Conservation (phyloP, 805 yeast genomes). For the Teunomyces barrocoloradensis region DNA sequence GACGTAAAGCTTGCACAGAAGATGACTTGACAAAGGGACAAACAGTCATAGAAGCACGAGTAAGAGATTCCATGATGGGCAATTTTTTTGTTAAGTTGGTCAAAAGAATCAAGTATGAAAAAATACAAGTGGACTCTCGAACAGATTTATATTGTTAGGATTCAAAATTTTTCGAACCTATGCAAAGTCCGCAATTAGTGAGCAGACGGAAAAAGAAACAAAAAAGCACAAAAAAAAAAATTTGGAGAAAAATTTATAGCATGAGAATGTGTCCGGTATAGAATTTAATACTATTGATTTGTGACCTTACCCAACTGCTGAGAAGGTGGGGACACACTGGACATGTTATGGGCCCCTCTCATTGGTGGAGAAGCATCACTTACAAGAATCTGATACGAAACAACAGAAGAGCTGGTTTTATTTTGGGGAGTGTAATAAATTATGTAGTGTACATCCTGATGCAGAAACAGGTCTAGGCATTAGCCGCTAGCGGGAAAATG, state of each 20-base stretch:
- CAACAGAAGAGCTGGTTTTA: no score
- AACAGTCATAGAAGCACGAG: slow-evolving; percentile 70
- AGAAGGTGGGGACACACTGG: not conserved
- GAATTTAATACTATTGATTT: not conserved
- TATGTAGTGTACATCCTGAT: not conserved
- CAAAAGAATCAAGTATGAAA: not conserved
- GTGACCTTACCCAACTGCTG: not conserved
- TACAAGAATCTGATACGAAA: no score
- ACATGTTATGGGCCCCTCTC: no score
- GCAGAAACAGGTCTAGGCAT: not conserved
- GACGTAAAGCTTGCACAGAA: slow-evolving; percentile 58
- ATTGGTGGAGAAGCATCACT: no score
- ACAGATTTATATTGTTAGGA: not conserved
- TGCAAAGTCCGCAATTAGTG: slow-evolving; percentile 3
- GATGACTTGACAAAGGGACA: slow-evolving; percentile 81
- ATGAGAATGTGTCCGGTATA: not conserved
- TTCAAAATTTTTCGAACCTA: slow-evolving; percentile 1
- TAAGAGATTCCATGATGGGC: slow-evolving; percentile 68
- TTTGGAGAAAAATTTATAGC: not conserved
- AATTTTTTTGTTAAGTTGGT: not conserved
- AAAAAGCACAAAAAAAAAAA: not conserved
- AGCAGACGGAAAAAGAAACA: not conserved
- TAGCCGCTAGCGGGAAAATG: not conserved
- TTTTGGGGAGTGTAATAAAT: no score
- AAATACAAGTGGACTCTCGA: not conserved